A percentile compares a stretch with the other conserved stretches of the same genome.
Evolutionary conservation across 1,284 basidiomycete genomes (phyloP).

Genomic region (Heterobasidion occidentale): DNA sequence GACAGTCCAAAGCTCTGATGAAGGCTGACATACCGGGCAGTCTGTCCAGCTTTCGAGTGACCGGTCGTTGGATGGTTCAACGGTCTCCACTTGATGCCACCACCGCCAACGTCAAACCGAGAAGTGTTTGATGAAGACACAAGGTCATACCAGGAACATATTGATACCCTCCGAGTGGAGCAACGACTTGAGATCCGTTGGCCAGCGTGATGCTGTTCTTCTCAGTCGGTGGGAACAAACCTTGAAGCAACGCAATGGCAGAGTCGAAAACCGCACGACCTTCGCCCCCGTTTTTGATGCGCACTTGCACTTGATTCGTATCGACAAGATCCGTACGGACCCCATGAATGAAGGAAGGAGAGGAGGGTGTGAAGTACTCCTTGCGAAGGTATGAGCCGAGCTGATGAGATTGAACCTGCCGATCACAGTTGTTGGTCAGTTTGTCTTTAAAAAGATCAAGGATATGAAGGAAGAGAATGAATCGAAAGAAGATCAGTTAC

Average conservation of each 20-base stretch:
- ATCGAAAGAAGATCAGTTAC: conserved; percentile 23
- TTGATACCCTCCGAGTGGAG: conserved; percentile 80
- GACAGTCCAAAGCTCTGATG: background rate
- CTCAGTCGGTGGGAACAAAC: conserved; percentile 68
- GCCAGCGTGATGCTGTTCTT: conserved; percentile 68
- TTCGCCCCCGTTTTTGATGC: conserved; percentile 78
- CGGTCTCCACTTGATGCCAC: conserved; percentile 56
- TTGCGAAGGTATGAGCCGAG: conserved; percentile 63
- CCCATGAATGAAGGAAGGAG: conserved; percentile 58
- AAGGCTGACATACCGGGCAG: conserved; percentile 51
- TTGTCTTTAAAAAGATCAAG: no score
- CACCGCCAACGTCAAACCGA: background rate
- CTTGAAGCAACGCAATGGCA: conserved; percentile 70
- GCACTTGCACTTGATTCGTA: conserved; percentile 63
- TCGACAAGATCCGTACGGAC: conserved; percentile 62
- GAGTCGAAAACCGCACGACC: conserved; percentile 82
- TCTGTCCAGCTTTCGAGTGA: conserved; percentile 82
- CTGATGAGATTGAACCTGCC: conserved; percentile 61
- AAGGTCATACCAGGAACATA: conserved; percentile 57
- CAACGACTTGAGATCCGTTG: conserved; percentile 65
- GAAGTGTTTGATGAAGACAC: background rate
- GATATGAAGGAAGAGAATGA: background rate
- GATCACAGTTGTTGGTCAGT: background rate
- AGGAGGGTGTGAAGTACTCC: conserved; percentile 59
- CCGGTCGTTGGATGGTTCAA: conserved; percentile 76